phyloP scores from a whole-genome alignment of 345 rosid species.

The Hibiscus syriacus region DNA sequence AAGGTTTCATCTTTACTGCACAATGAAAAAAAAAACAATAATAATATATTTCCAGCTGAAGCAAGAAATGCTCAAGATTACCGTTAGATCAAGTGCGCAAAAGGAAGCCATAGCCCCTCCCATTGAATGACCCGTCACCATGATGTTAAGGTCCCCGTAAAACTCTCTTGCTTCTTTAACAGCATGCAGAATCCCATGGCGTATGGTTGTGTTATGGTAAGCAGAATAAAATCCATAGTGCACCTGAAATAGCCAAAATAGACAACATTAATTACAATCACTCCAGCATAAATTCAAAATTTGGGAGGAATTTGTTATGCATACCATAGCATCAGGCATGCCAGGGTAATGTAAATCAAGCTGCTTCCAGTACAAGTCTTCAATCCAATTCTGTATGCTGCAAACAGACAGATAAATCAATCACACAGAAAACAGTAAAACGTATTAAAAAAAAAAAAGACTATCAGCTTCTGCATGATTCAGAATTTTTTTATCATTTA shows the following conservation, averaged over 20 bases:
- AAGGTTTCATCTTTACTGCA: background rate
- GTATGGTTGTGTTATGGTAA: slow-evolving; percentile 84
- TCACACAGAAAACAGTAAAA: slow-evolving; percentile 2
- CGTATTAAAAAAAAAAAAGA: background rate
- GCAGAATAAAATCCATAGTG: slow-evolving; percentile 92
- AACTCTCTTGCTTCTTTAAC: slow-evolving; percentile 44
- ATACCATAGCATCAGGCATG: slow-evolving; percentile 91
- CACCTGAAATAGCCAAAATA: slow-evolving; percentile 37
- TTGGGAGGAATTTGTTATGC: slow-evolving; percentile 13
- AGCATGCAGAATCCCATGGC: slow-evolving; percentile 68
- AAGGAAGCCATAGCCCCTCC: slow-evolving; percentile 96
- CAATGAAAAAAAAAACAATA: background rate
- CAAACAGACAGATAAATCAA: slow-evolving; percentile 8
- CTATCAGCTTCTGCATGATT: background rate
- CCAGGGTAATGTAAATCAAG: slow-evolving; percentile 88
- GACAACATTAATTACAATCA: background rate
- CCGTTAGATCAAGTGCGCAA: slow-evolving; percentile 77
- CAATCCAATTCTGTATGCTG: slow-evolving; percentile 94
- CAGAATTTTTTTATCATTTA: background rate
- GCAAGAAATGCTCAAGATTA: slow-evolving; percentile 21
- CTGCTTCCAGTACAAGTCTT: slow-evolving; percentile 89
- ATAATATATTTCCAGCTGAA: slow-evolving; percentile 8
- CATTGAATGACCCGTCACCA: slow-evolving; percentile 98
- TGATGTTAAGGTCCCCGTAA: slow-evolving; percentile 59
- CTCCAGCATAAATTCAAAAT: background rate